Conservation (phyloP, 2,329 filamentous ascomycete genomes). For the Didymella pinodella region DNA sequence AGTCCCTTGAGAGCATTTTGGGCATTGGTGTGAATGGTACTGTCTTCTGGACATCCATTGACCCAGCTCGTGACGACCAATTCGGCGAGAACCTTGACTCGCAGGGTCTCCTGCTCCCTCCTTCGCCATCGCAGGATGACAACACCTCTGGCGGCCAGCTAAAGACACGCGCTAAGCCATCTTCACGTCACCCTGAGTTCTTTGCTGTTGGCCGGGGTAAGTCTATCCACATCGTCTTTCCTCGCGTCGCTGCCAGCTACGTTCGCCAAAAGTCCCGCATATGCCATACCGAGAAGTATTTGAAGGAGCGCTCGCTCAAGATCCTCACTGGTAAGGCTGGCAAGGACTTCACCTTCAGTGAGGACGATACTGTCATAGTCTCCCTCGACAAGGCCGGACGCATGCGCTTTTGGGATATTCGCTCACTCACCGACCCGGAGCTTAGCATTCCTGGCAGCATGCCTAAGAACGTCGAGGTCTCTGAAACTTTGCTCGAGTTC, state of each 20-base stretch:
- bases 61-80: constrained; percentile 56
- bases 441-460: constrained; percentile 54
- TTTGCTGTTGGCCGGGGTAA: constrained; percentile 96
- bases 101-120: constrained; percentile 87
- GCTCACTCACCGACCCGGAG: constrained; percentile 68
- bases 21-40: constrained; percentile 94
- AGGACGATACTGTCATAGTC: constrained; percentile 92
- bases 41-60: constrained; percentile 89
- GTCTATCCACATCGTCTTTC: constrained; percentile 87
- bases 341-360: constrained; percentile 97
- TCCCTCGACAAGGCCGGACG: constrained; percentile 96
- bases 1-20: constrained; percentile 74
- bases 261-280: constrained; percentile 61
- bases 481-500: constrained; percentile 84
- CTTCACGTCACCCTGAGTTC: constrained; percentile 86
- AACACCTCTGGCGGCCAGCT: constrained; percentile 90
- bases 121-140: constrained; percentile 83
- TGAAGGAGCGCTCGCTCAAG: constrained; percentile 85
- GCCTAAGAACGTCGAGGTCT: constrained; percentile 73
- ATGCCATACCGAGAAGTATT: constrained; percentile 87
- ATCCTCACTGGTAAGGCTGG: constrained; percentile 98
- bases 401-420: constrained; percentile 98
- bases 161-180: constrained; percentile 93
- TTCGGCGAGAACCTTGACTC: constrained; percentile 83
- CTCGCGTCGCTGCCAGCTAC: constrained; percentile 63